Conservation (phyloP, 345 rosid species). For the Gossypium longicalyx region DNA sequence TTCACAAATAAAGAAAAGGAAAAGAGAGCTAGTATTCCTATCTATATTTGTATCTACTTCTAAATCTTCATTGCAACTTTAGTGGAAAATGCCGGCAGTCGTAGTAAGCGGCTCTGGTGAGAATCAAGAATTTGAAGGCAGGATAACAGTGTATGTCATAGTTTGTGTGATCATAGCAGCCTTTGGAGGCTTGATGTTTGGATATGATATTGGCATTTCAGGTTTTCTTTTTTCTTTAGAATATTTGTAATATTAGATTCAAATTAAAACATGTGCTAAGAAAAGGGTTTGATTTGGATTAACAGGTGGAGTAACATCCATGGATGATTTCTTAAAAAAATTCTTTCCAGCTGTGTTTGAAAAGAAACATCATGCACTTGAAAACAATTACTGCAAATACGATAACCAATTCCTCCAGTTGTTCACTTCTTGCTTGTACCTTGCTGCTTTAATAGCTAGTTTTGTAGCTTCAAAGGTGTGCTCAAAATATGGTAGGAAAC, state of each 20-base stretch:
- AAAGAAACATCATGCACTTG: conserved; percentile 47
- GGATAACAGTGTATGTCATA: conserved; percentile 28
- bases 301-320: conserved; percentile 74
- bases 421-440: conserved; percentile 65
- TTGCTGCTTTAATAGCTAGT: conserved; percentile 67
- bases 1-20: not conserved
- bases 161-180: conserved; percentile 21
- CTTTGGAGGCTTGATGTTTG: conserved; percentile 36
- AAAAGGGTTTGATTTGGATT: not conserved
- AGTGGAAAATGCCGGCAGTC: conserved; percentile 30
- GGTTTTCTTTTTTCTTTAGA: conserved; percentile 7
- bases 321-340: conserved; percentile 67
- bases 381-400: conserved; percentile 76
- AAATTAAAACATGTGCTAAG: not conserved
- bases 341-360: conserved; percentile 60
- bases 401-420: conserved; percentile 55
- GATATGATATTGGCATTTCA: conserved; percentile 42
- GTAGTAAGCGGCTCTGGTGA: conserved; percentile 14
- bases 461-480: conserved; percentile 46
- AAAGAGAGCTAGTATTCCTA: not conserved
- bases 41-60: not conserved
- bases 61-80: not conserved
- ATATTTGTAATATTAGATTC: not conserved
- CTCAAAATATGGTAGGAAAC: conserved; percentile 56
- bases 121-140: conserved; percentile 42